Conservation (phyloP, 1,284 basidiomycete species). For the Pseudozyma tsukubaensis region DNA sequence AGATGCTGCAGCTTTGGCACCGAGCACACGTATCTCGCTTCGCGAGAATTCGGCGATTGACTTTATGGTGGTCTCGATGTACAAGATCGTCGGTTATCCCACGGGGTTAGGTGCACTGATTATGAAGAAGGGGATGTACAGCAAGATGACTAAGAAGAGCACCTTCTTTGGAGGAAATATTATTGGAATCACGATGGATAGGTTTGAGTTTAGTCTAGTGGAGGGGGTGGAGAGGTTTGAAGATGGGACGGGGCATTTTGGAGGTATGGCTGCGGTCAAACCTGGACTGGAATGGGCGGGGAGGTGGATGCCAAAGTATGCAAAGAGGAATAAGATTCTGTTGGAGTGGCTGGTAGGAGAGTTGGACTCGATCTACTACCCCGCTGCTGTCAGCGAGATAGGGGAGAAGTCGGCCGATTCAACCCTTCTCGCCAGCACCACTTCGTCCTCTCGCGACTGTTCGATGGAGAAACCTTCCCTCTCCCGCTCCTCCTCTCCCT, state of each 20-base stretch:
- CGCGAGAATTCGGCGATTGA: constrained; percentile 8
- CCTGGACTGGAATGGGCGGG: constrained; percentile 18
- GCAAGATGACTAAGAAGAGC: not conserved
- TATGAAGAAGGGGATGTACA: constrained; percentile 16
- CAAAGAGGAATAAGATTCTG: constrained; percentile 4
- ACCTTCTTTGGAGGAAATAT: constrained; percentile 47
- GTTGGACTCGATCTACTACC: constrained; percentile 24
- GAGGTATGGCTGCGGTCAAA: constrained; percentile 8
- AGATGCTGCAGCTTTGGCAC: constrained; percentile 37
- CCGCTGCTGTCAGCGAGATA: not conserved
- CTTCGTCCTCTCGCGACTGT: not conserved
- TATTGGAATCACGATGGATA: constrained; percentile 34
- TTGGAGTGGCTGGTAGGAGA: constrained; percentile 17
- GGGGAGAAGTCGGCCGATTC: not conserved
- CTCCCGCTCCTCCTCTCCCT: not conserved
- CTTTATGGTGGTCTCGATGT: constrained; percentile 31
- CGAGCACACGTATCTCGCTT: constrained; percentile 18
- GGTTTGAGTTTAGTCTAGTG: constrained; percentile 27
- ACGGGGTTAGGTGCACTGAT: constrained; percentile 28
- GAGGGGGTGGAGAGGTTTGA: constrained; percentile 30
- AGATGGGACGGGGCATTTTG: constrained; percentile 32
- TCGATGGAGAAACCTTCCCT: not conserved
- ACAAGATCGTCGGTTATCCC: constrained; percentile 41
- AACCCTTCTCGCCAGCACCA: not conserved
- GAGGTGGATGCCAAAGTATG: constrained; percentile 13